Evolutionary conservation across 1,139 yeast species (phyloP).

Genomic region (Suhomyces wounanorum): DNA sequence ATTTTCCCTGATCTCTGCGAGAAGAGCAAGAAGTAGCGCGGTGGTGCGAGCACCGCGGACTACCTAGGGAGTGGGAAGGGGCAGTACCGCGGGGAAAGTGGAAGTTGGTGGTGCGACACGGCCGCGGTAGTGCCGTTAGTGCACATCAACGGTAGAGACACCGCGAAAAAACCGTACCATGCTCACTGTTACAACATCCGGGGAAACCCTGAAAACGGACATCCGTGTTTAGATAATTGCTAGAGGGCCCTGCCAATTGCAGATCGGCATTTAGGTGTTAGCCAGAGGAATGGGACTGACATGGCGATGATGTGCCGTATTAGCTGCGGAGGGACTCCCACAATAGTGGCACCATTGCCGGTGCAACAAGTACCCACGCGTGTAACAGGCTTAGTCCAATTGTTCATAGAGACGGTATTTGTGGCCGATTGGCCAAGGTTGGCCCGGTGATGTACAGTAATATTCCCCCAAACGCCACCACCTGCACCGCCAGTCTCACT

Average conservation of each 20-base stretch:
- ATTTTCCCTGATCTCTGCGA: conserved; percentile 12
- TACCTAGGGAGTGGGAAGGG: not conserved
- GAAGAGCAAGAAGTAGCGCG: not conserved
- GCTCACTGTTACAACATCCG: too few relatives aligned
- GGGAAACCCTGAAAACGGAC: not conserved
- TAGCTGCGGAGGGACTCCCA: not conserved
- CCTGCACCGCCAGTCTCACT: not conserved
- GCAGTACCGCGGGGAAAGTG: not conserved
- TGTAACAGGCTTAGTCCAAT: not conserved
- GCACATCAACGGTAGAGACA: not conserved
- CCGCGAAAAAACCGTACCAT: not conserved
- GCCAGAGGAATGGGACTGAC: too few relatives aligned
- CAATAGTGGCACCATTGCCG: not conserved
- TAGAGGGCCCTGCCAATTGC: too few relatives aligned
- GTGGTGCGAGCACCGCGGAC: not conserved
- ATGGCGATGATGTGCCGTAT: too few relatives aligned
- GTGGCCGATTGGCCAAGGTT: not conserved
- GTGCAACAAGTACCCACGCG: not conserved
- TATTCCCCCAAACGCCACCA: not conserved
- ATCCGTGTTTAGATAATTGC: too few relatives aligned
- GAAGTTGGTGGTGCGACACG: not conserved
- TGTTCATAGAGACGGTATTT: not conserved
- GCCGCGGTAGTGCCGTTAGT: not conserved
- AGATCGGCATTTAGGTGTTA: too few relatives aligned
- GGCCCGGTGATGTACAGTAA: not conserved